Base-by-base conservation (phyloP, 768 basidiomycete species). In the Termitomyces sp. region DNA sequence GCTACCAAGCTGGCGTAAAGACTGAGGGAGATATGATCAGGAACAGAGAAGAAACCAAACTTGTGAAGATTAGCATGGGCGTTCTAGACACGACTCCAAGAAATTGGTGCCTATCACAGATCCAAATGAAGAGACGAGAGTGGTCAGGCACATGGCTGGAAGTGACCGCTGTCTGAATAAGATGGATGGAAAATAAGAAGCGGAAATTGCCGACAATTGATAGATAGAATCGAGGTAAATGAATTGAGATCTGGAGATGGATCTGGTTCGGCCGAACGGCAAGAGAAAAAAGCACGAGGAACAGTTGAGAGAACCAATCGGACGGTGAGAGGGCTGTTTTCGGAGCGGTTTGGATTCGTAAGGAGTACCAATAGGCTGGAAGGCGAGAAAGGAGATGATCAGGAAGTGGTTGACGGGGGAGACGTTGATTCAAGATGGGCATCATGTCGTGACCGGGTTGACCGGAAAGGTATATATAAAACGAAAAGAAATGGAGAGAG, bases 251-350 rank as follows among this genome's bases (percentile, higher is more conserved):
- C 53, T 55, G n/a, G 62, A 69, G 70, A 66, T 69, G 60, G 66
- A 77, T 74, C 71, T 70, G 74, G 67, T 65, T 74, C 72, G 75
- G 74, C 71, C 76, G 78, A 76, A 70, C 71, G 74, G 71, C 69
- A 71, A 63, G 61, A 64, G 53, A 56, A 59, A 32, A 59, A 48
- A 63, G 68, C 76, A 78, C 71, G 73, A 72, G 74, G 72, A 66
- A 32, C 50, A 54, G 53, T 59, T 22, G 62, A 60, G 57, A 53
- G 30, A 60, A 63, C 77, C 75, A 81, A 81, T 81, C 79, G 79
- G 82, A 72, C 66, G 59, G 56, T 59, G 62, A 59, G 69, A 67
- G 59, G 66, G 55, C 64, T 62, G 66, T 63, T 62, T 51, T 77
- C 77, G 77, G 80, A 70, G 70, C 76, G 79, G 75, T 71, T 60